Evolutionary conservation across 257 asterid genomes (phyloP).

Genomic region (Solanum neorickii): DNA sequence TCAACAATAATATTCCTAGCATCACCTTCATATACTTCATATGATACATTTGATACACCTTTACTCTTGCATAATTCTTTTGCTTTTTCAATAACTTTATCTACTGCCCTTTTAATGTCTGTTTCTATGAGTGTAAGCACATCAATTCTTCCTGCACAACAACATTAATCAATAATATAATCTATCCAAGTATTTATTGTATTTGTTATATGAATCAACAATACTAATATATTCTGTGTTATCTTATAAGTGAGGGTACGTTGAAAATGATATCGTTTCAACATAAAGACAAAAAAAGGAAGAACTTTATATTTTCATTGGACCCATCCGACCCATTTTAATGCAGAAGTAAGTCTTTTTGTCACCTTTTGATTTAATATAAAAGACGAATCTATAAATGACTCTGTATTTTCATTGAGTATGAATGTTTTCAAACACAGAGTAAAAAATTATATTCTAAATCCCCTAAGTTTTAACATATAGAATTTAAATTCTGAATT

Average conservation of each 20-base stretch:
- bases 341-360: no score
- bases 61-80: background rate
- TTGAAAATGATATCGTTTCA: background rate
- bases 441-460: background rate
- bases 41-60: background rate
- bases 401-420: background rate
- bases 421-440: background rate
- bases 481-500: background rate
- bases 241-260: accelerated
- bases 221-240: background rate
- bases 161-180: background rate
- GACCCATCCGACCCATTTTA: no score
- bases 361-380: background rate
- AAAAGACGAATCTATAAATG: background rate
- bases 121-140: background rate
- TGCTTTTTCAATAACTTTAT: background rate
- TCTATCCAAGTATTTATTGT: background rate
- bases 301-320: no score
- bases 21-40: background rate
- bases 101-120: background rate
- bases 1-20: background rate
- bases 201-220: background rate
- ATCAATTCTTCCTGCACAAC: background rate
- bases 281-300: background rate
- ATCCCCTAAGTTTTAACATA: background rate